These are phyloP conservation scores for Stereum hirsutum DNA, from an alignment of 1,284 basidiomycete genomes.

Conservation along the genomic window DNA sequence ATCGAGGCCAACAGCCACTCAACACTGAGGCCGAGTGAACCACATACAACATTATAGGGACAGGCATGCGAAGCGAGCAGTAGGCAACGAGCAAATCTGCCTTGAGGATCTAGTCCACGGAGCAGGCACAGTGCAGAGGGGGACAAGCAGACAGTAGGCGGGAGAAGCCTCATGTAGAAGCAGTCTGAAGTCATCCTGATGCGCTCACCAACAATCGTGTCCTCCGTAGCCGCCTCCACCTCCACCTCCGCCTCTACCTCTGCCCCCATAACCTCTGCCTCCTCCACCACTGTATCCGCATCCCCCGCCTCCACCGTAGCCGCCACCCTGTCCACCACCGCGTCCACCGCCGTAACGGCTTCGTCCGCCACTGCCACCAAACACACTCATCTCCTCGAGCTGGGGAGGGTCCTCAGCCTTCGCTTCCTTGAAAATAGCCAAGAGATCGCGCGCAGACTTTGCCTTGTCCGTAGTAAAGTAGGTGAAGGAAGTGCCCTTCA, in stretches of 20 bases:
- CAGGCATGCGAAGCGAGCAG: not conserved
- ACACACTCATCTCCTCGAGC: conserved; percentile 90
- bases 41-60: not conserved
- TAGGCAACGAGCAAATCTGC: not conserved
- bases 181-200: conserved; percentile 2
- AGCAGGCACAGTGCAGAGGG: not conserved
- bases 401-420: conserved; percentile 85
- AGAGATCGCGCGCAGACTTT: conserved; percentile 88
- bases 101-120: conserved; percentile 1
- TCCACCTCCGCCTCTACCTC: conserved; percentile 25
- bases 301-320: conserved; percentile 49
- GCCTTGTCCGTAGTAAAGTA: conserved; percentile 96
- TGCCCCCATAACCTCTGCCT: conserved; percentile 26
- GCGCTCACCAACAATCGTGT: conserved; percentile 30
- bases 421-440: conserved; percentile 85
- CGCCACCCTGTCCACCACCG: conserved; percentile 43
- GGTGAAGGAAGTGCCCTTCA: conserved; percentile 88
- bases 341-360: too few species aligned
- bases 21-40: not conserved
- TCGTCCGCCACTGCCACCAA: conserved; percentile 69
- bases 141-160: too few species aligned
- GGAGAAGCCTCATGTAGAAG: too few species aligned
- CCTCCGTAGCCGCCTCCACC: conserved; percentile 29
- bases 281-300: conserved; percentile 40
- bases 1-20: not conserved